These are phyloP conservation scores for Pyrus communis DNA, from an alignment of 306 rosid species.

Conservation along the genomic window DNA sequence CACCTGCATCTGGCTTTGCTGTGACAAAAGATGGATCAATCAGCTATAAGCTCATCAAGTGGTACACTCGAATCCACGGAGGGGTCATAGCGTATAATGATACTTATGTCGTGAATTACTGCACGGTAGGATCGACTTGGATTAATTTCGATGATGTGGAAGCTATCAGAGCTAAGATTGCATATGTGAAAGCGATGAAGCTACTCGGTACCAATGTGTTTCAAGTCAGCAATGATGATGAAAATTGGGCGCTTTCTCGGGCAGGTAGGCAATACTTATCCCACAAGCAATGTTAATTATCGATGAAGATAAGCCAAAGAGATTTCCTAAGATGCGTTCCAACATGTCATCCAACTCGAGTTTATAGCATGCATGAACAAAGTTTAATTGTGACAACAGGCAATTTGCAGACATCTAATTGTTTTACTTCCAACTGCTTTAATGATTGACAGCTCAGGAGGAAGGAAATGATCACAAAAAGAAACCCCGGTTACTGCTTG, in stretches of 20 bases:
- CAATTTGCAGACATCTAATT: no score
- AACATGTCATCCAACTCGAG: no score
- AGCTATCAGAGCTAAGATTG: slow-evolving; percentile 29
- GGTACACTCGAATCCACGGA: not conserved
- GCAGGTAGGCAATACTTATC: slow-evolving; percentile 21
- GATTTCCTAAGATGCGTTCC: no score
- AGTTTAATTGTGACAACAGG: not conserved
- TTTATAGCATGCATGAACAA: no score
- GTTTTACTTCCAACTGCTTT: not conserved
- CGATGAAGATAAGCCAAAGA: not conserved
- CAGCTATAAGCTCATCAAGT: slow-evolving; percentile 25
- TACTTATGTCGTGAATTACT: slow-evolving; percentile 29
- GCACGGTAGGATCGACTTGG: slow-evolving; percentile 33
- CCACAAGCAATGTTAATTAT: not conserved
- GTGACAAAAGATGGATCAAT: slow-evolving; percentile 12
- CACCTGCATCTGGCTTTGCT: slow-evolving; percentile 13
- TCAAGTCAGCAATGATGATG: slow-evolving; percentile 28
- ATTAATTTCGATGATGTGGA: slow-evolving; percentile 40
- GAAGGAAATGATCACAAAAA: slow-evolving; percentile 6
- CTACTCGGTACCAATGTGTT: slow-evolving; percentile 30
- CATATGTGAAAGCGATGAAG: slow-evolving; percentile 28
- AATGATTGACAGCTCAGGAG: slow-evolving; percentile 14
- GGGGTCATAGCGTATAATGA: slow-evolving; percentile 13
- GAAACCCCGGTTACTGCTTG: slow-evolving; percentile 5
- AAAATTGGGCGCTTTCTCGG: slow-evolving; percentile 34